phyloP scores from a whole-genome alignment of 1,284 basidiomycete species.

The Ustilago curta region DNA sequence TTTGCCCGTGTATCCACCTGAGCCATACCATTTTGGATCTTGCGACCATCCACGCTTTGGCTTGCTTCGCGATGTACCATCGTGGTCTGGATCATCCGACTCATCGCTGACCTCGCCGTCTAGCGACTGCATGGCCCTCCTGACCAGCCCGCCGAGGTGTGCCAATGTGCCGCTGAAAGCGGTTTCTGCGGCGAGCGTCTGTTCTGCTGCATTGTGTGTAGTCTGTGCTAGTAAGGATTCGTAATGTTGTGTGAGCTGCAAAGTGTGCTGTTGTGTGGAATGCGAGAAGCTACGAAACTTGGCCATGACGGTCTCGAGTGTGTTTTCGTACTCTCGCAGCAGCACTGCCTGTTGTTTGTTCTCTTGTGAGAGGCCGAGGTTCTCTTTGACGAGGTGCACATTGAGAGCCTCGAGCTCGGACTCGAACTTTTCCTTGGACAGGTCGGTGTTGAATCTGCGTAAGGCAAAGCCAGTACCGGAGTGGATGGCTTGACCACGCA shows the following conservation, averaged over 20 bases:
- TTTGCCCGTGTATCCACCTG: conserved; percentile 64
- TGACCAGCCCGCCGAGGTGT: conserved; percentile 56
- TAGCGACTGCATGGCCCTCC: conserved; percentile 53
- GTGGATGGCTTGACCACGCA: conserved; percentile 79
- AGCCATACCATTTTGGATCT: conserved; percentile 60
- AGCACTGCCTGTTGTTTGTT: conserved; percentile 90
- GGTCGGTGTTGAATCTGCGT: conserved; percentile 90
- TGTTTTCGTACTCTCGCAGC: conserved; percentile 93
- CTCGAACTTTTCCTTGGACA: conserved; percentile 92
- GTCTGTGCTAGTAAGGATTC: conserved; percentile 77
- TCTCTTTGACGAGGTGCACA: conserved; percentile 91
- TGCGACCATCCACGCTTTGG: conserved; percentile 41
- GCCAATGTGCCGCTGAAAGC: conserved; percentile 52
- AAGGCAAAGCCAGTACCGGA: conserved; percentile 83
- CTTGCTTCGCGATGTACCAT: conserved; percentile 10
- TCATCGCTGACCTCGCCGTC: conserved; percentile 55
- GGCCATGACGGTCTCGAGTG: conserved; percentile 94
- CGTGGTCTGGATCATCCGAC: conserved; percentile 21
- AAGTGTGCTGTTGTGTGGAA: conserved; percentile 90
- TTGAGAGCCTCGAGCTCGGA: conserved; percentile 91
- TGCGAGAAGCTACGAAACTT: conserved; percentile 93
- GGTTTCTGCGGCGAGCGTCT: conserved; percentile 51
- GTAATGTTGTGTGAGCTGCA: conserved; percentile 89
- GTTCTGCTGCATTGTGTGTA: conserved; percentile 52
- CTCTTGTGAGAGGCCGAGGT: conserved; percentile 89